Percentiles rank a stretch among this genome's conserved stretches.
Conservation (phyloP, 2,329 filamentous ascomycete species). For the Aspergillus cejpii region DNA sequence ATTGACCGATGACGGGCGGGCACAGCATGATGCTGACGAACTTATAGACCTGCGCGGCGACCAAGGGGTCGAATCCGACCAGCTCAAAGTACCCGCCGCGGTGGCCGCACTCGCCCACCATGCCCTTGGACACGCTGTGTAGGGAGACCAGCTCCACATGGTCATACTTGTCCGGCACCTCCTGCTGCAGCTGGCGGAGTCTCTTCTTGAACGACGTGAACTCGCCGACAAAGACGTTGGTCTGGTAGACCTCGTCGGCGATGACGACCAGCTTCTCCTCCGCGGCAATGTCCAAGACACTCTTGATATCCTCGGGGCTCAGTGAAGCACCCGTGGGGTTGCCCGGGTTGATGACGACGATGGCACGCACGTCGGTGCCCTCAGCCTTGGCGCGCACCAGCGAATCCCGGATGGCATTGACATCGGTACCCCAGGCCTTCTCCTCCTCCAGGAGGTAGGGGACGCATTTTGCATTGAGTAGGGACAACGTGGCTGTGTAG, state of each 20-base stretch:
- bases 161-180: conserved; percentile 69
- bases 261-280: conserved; percentile 81
- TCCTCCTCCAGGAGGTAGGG: conserved; percentile 91
- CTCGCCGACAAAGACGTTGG: conserved; percentile 90
- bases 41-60: conserved; percentile 95
- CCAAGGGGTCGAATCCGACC: conserved; percentile 74
- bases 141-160: conserved; percentile 81
- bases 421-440: conserved; percentile 78
- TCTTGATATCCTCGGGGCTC: conserved; percentile 67
- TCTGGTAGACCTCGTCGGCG: conserved; percentile 98
- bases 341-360: conserved; percentile 96
- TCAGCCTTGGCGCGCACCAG: conserved; percentile 67
- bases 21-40: conserved; percentile 96
- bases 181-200: conserved; percentile 70
- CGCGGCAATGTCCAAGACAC: conserved; percentile 79
- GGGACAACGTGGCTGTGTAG: conserved; percentile 84
- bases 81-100: conserved; percentile 97
- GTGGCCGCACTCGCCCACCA: conserved; percentile 98
- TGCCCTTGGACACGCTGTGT: conserved; percentile 93
- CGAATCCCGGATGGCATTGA: conserved; percentile 66
- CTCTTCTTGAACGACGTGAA: conserved; percentile 95
- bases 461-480: conserved; percentile 79
- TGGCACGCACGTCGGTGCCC: conserved; percentile 80
- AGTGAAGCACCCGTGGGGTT: conserved; percentile 93
- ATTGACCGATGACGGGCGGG: conserved; percentile 91